These are phyloP conservation scores for Solanum hybrid DNA, from an alignment of 305 asterid species.

Conservation along the genomic window DNA sequence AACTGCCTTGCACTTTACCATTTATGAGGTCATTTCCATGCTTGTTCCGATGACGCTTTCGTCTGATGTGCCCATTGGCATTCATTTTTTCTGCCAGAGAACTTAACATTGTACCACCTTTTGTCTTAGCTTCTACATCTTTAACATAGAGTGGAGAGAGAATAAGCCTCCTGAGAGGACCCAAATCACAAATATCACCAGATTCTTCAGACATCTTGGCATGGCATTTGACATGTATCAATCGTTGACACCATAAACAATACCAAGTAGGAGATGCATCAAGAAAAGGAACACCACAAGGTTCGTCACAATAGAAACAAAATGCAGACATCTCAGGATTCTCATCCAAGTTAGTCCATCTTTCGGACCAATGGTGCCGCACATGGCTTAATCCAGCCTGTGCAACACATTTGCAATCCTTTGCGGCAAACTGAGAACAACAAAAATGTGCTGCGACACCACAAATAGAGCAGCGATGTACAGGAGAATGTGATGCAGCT, in stretches of 20 bases:
- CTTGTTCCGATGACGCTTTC: conserved; percentile 48
- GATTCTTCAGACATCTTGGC: conserved; percentile 68
- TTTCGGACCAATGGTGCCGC: conserved; percentile 83
- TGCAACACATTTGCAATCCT: conserved; percentile 73
- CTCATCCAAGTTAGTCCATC: conserved; percentile 70
- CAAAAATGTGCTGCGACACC: conserved; percentile 61
- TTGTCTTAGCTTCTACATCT: conserved; percentile 35
- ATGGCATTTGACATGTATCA: conserved; percentile 77
- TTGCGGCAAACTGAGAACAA: conserved; percentile 62
- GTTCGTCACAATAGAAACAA: conserved; percentile 76
- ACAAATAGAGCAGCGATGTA: conserved; percentile 67
- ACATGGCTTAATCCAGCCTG: conserved; percentile 53
- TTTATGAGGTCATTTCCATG: conserved; percentile 34
- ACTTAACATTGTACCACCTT: conserved; percentile 16
- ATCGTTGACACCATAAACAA: conserved; percentile 80
- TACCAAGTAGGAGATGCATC: conserved; percentile 84
- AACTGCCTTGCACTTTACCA: conserved; percentile 38
- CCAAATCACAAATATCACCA: conserved; percentile 70
- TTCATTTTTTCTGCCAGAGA: conserved; percentile 42
- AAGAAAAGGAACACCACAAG: conserved; percentile 70
- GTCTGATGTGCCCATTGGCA: conserved; percentile 45
- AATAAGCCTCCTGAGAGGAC: conserved; percentile 65
- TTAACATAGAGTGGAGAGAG: conserved; percentile 74
- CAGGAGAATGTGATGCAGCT: conserved; percentile 29
- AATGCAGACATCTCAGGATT: conserved; percentile 72